These are phyloP conservation scores for Penicillium diatomitis DNA, from an alignment of 495 filamentous ascomycete genomes.

Conservation along the genomic window DNA sequence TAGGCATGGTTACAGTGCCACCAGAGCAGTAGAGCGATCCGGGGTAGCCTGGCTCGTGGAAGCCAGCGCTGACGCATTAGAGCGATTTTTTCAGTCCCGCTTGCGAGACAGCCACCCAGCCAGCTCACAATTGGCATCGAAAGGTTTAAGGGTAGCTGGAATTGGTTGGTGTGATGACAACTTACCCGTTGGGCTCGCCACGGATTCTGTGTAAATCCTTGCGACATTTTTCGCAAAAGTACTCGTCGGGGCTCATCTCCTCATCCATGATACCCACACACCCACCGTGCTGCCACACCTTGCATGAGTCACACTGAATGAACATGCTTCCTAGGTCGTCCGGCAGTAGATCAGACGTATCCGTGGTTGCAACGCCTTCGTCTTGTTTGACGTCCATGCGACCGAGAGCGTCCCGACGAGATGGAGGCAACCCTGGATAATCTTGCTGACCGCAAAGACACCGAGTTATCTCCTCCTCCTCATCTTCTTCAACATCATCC, in stretches of 20 bases:
- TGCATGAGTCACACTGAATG: conserved; percentile 95
- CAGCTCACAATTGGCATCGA: conserved; percentile 1
- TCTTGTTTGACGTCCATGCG: conserved; percentile 51
- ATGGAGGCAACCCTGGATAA: conserved; percentile 78
- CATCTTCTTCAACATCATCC: conserved; percentile 55
- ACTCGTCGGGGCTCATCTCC: conserved; percentile 85
- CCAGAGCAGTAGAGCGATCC: not conserved
- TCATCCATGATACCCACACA: conserved; percentile 97
- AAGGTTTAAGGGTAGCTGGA: too few species aligned
- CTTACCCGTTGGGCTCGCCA: conserved; percentile 77
- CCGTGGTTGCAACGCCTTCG: conserved; percentile 28
- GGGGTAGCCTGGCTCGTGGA: not conserved
- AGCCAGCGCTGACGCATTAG: not conserved
- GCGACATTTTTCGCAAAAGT: conserved; percentile 93
- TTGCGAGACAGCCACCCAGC: not conserved
- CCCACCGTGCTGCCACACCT: conserved; percentile 97
- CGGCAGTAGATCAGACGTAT: conserved; percentile 42
- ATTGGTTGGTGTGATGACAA: conserved; percentile 4
- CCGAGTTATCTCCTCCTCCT: conserved; percentile 88
- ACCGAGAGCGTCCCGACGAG: conserved; percentile 49
- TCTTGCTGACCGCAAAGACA: conserved; percentile 93
- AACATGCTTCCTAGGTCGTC: conserved; percentile 92
- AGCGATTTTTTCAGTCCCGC: too few species aligned
- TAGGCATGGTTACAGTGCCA: not conserved
- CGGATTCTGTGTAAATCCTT: conserved; percentile 82